Evolutionary conservation across 139 green algal species (phyloP).

Genomic region (Micractinium conductrix): DNA sequence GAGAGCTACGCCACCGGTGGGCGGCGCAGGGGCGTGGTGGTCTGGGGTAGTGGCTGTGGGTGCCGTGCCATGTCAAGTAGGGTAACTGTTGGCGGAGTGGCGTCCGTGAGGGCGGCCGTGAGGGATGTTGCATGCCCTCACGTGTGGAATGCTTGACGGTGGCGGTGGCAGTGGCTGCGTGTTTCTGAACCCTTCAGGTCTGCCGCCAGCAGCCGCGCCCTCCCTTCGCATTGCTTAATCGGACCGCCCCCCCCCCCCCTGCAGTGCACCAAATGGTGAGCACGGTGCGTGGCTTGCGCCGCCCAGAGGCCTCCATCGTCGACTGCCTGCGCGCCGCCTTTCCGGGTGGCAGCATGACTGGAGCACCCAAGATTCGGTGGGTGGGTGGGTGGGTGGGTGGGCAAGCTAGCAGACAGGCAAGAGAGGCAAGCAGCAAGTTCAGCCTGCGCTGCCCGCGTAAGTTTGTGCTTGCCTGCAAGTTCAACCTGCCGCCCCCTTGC

Average conservation of each 20-base stretch:
- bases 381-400: not conserved
- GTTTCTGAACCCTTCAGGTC: too few species aligned
- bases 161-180: too few species aligned
- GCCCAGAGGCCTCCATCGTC: constrained; percentile 37
- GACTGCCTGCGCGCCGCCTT: constrained; percentile 88
- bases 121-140: not conserved
- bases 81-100: not conserved
- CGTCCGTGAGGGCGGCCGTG: not conserved
- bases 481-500: not conserved
- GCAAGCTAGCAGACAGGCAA: not conserved
- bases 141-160: too few species aligned
- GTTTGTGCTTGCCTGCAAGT: not conserved
- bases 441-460: not conserved
- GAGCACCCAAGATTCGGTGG: constrained; percentile 81
- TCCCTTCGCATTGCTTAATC: too few species aligned
- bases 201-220: too few species aligned
- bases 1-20: constrained; percentile 90
- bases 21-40: not conserved
- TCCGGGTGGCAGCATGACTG: constrained; percentile 97
- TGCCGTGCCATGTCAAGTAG: too few species aligned
- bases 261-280: constrained; percentile 94
- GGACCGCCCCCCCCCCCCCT: not conserved
- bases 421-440: not conserved
- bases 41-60: not conserved
- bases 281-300: constrained; percentile 82